Conservation (phyloP, 2,329 filamentous ascomycete genomes). For the Seiridium cupressi region DNA sequence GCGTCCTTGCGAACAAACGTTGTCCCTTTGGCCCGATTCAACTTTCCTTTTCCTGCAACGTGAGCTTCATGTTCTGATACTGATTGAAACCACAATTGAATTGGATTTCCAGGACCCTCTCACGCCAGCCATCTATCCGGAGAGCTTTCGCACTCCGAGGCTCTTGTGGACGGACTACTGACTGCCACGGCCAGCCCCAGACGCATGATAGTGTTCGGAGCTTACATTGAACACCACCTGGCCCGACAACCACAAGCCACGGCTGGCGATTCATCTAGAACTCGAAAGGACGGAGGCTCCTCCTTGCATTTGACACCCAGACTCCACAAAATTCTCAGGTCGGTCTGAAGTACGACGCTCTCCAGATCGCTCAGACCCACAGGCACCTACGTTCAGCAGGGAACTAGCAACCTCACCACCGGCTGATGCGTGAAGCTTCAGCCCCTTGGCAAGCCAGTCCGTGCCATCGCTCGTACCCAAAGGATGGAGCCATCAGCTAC, state of each 20-base stretch:
- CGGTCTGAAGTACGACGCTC: not conserved
- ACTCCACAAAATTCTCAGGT: not conserved
- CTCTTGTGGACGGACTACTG: too few relatives aligned
- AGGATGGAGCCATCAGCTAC: conserved; percentile 1
- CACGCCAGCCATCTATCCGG: too few relatives aligned
- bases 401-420: not conserved
- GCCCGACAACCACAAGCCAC: not conserved
- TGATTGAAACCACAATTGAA: too few relatives aligned
- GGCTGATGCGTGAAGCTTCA: not conserved
- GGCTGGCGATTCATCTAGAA: not conserved
- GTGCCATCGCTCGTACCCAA: conserved; percentile 1
- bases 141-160: too few relatives aligned
- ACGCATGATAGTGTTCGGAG: not conserved
- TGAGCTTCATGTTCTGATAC: too few relatives aligned
- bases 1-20: not conserved
- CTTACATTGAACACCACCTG: not conserved
- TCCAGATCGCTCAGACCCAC: conserved; percentile 2
- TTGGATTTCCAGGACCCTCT: too few relatives aligned
- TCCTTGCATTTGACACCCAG: not conserved
- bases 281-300: not conserved
- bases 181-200: too few relatives aligned
- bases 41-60: not conserved
- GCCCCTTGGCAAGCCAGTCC: not conserved
- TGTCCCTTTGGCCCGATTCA: not conserved
- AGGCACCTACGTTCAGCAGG: not conserved